Evolutionary conservation across 2,329 filamentous ascomycete species (phyloP), one percentile per base, ranked within the genome.

Genomic region (Penicillium sp.): DNA sequence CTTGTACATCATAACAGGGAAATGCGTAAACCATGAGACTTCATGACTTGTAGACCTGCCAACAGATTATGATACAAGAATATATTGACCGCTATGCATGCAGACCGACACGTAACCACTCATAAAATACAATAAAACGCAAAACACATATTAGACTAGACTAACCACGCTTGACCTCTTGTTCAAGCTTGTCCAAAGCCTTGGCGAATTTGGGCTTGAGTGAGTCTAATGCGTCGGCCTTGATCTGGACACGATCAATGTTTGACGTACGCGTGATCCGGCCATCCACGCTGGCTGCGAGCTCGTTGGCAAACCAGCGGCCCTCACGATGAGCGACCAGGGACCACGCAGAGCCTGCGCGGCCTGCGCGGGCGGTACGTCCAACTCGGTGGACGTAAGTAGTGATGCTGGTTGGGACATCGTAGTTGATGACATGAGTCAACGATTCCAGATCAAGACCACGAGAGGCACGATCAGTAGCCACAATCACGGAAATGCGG

Each of bases 361-460:
- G 81, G 1, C 86, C 88, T 0, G 88, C 93, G 65, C 90, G 79
- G 0, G 91, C 91, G 1, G 91, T 96, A 49, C 93, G 82, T 33
- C 93, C 91, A 2, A 96, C 88, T 35, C 93, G 84, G 67, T 97
- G 93, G 4, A 97, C 83, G 61, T 97, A 97, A 22, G 83, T 85
- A 6, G 85, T 85, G 31, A 89, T 74, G 61, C 84, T 90, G 4
- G 82, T 78, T 0, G 91, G 91, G 45, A 96, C 77, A 66, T 96
- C 91, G 73, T 97, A 97, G 72, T 95, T 96, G 69, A 97, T 75
- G 41, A 97, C 88, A 63, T 95, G 87, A 32, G 83, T 82, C 41
- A 97, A 78, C 41, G 80, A 78, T 1, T 82, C 80, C 12, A 95
- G 77, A 67, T 97, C 91, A 24, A 97, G 82, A 61, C 91, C 93